Percentiles rank a stretch among this genome's conserved stretches.
These are phyloP conservation scores for Thelephora terrestris DNA, from an alignment of 1,284 basidiomycete genomes.

Conservation along the genomic window DNA sequence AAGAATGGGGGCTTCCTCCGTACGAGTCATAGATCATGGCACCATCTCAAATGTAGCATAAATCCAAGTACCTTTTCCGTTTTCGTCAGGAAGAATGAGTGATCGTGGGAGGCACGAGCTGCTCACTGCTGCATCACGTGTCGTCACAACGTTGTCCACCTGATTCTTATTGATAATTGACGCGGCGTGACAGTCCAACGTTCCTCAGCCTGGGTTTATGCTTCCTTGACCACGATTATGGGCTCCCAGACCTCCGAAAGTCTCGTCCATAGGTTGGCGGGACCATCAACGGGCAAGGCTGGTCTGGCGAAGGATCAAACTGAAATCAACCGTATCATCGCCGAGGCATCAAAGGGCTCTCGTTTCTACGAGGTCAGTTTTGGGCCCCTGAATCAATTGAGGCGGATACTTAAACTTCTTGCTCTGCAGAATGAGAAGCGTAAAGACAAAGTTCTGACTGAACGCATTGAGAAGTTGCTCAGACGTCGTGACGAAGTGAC, in stretches of 20 bases:
- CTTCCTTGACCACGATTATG: too few relatives aligned
- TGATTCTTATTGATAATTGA: too few relatives aligned
- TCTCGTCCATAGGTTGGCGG: constrained; percentile 63
- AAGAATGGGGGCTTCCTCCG: constrained; percentile 68
- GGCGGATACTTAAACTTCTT: neutral
- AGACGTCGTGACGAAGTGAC: constrained; percentile 53
- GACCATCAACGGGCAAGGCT: constrained; percentile 69
- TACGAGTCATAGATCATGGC: constrained; percentile 24
- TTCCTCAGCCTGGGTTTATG: too few relatives aligned
- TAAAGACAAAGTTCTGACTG: constrained; percentile 73
- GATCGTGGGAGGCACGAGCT: too few relatives aligned
- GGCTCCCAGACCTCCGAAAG: constrained; percentile 33
- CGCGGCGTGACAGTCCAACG: too few relatives aligned
- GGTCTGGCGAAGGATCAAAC: constrained; percentile 70
- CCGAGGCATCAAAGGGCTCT: constrained; percentile 74
- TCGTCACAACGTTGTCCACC: too few relatives aligned
- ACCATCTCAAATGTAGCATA: too few relatives aligned
- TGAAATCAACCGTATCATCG: constrained; percentile 72
- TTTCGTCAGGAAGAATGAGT: too few relatives aligned
- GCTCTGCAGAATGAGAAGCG: constrained; percentile 65
- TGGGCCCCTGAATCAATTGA: neutral
- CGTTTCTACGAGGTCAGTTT: constrained; percentile 70
- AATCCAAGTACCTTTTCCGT: too few relatives aligned
- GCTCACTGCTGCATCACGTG: too few relatives aligned
- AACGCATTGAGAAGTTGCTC: constrained; percentile 57